A percentile compares a stretch with the other conserved stretches of the same genome.
Conservation (phyloP, 495 filamentous ascomycete species). For the Penicillium angulare region DNA sequence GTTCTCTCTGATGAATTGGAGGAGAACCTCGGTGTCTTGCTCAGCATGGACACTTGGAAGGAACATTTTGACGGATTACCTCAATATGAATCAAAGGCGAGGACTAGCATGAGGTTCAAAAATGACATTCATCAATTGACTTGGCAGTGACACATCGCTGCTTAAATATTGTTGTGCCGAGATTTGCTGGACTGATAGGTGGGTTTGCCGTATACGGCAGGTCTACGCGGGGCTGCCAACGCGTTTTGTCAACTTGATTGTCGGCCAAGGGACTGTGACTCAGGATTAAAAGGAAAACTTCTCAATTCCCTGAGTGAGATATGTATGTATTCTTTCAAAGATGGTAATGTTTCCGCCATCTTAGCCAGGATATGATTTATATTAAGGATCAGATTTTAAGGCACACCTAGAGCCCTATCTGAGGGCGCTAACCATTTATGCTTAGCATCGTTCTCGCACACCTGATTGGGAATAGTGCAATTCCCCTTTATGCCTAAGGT, state of each 20-base stretch:
- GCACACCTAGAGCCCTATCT: not conserved
- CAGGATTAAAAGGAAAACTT: too few species aligned
- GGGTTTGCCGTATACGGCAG: not conserved
- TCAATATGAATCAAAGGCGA: too few species aligned
- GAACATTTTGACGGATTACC: not conserved
- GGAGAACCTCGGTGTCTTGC: conserved; percentile 23
- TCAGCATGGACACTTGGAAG: not conserved
- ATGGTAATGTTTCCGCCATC: too few species aligned
- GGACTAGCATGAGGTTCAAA: too few species aligned
- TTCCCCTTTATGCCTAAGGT: too few species aligned
- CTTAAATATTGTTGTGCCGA: not conserved
- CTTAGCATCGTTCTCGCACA: not conserved
- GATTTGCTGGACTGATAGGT: not conserved
- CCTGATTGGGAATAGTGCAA: not conserved
- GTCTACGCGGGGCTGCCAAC: not conserved
- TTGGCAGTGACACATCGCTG: not conserved
- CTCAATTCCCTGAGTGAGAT: too few species aligned
- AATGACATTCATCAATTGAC: too few species aligned
- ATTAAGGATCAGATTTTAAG: too few species aligned
- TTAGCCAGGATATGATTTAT: too few species aligned
- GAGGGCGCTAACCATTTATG: not conserved
- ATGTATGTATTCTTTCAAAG: too few species aligned
- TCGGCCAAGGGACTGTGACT: too few species aligned
- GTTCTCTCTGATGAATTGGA: conserved; percentile 49
- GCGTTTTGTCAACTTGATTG: not conserved